These are phyloP conservation scores for Aurifilum marmelostoma DNA, from an alignment of 2,329 filamentous ascomycete genomes.

Conservation along the genomic window DNA sequence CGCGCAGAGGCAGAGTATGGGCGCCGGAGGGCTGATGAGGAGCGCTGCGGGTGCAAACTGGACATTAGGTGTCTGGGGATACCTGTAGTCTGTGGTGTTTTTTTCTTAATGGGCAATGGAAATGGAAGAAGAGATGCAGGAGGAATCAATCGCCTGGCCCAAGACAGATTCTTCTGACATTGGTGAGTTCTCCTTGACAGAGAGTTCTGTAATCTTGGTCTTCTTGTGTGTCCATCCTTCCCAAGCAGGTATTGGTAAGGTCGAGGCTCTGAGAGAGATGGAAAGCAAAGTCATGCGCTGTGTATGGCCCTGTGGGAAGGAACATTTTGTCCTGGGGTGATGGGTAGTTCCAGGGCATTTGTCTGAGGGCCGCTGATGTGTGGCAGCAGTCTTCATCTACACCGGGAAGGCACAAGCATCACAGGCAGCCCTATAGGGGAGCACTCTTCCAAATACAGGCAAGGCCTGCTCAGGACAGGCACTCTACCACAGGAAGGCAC, in stretches of 20 bases:
- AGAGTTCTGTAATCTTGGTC: not conserved
- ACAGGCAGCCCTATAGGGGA: not conserved
- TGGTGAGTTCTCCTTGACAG: not conserved
- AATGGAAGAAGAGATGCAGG: not conserved
- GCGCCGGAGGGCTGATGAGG: constrained; percentile 54
- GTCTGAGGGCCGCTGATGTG: not conserved
- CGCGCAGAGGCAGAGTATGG: constrained; percentile 67
- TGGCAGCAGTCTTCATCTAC: not conserved
- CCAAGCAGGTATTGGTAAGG: not conserved
- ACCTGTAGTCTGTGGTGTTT: constrained; percentile 13
- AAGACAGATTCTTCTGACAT: not conserved
- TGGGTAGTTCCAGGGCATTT: too few species aligned
- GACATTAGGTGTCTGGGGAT: constrained; percentile 66
- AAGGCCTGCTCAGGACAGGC: not conserved
- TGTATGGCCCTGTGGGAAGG: not conserved
- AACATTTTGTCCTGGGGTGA: not conserved
- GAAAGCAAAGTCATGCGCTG: not conserved
- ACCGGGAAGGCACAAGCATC: not conserved
- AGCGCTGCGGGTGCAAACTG: constrained; percentile 51
- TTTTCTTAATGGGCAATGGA: not conserved
- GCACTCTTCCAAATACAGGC: not conserved
- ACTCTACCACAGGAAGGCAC: not conserved
- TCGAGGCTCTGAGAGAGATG: not conserved
- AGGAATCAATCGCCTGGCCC: not conserved
- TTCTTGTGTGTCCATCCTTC: not conserved